Conservation (phyloP, 177 flowering plant genomes). For the Vitis hybrid region DNA sequence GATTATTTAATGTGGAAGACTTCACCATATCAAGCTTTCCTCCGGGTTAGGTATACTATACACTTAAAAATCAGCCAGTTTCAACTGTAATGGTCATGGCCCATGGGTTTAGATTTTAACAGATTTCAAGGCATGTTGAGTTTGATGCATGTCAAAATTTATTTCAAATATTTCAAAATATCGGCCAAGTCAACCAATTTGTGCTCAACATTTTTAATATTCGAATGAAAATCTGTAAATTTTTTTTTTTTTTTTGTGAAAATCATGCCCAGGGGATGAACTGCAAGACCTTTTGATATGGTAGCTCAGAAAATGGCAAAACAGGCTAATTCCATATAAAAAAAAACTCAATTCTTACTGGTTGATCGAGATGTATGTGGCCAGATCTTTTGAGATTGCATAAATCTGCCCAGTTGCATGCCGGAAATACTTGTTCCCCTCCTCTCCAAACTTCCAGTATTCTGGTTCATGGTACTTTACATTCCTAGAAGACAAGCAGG, state of each 20-base stretch:
- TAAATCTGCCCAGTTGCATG: slow-evolving; percentile 95
- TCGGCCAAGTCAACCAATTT: neutral
- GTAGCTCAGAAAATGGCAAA: neutral
- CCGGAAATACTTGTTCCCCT: slow-evolving; percentile 82
- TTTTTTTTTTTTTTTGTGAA: neutral
- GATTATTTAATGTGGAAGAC: neutral
- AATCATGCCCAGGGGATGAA: neutral
- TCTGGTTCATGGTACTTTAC: slow-evolving; percentile 92
- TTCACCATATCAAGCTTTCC: neutral
- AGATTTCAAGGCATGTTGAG: neutral
- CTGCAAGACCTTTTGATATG: neutral
- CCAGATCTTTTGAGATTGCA: slow-evolving; percentile 84
- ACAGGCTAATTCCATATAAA: neutral
- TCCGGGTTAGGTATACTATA: neutral
- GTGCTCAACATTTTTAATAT: no score
- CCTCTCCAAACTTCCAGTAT: slow-evolving; percentile 92
- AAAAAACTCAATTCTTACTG: slow-evolving; percentile 48
- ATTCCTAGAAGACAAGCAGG: slow-evolving; percentile 36
- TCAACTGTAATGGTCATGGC: neutral
- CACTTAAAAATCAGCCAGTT: neutral
- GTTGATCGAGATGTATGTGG: slow-evolving; percentile 77
- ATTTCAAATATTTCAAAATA: neutral
- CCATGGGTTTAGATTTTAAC: neutral
- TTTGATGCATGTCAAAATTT: neutral
- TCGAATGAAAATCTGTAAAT: neutral